Evolutionary conservation across 2,329 filamentous ascomycete species (phyloP).

Genomic region (Aureobasidium vineae): DNA sequence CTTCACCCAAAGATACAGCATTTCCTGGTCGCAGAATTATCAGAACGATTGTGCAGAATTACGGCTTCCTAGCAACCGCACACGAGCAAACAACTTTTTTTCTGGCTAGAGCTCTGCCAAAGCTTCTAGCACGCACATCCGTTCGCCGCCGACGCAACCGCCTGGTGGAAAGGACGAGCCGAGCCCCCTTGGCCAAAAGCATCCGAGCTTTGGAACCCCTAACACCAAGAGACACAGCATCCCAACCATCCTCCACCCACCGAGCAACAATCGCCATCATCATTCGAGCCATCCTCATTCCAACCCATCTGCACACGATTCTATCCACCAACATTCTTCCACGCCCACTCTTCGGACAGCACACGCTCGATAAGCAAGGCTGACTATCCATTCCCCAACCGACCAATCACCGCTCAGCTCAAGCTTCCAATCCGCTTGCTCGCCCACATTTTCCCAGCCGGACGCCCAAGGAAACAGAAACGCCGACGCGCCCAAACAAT

Average conservation of each 20-base stretch:
- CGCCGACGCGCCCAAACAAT: conserved; percentile 24
- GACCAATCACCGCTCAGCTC: conserved; percentile 18
- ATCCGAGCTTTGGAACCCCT: conserved; percentile 25
- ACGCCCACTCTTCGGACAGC: background rate
- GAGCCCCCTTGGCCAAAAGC: conserved; percentile 12
- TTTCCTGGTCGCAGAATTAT: background rate
- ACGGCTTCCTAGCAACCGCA: conserved; percentile 1
- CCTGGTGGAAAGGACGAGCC: background rate
- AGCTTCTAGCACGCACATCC: conserved; percentile 18
- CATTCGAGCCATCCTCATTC: conserved; percentile 8
- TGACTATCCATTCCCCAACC: conserved; percentile 25
- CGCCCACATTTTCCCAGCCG: conserved; percentile 23
- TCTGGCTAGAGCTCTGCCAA: conserved; percentile 16
- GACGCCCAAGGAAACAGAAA: conserved; percentile 19
- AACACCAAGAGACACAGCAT: conserved; percentile 20
- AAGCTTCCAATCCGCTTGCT: conserved; percentile 23
- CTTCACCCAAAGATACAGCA: conserved; percentile 13
- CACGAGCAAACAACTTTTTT: conserved; percentile 21
- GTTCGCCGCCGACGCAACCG: conserved; percentile 26
- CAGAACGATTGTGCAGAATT: conserved; percentile 19
- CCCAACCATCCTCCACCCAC: conserved; percentile 21
- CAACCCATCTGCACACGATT: background rate
- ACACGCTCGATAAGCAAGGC: conserved; percentile 21
- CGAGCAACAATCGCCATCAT: conserved; percentile 14
- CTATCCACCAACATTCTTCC: conserved; percentile 15